Base-by-base conservation (phyloP, 2,329 filamentous ascomycete species). In the Keithomyces neogunnii region DNA sequence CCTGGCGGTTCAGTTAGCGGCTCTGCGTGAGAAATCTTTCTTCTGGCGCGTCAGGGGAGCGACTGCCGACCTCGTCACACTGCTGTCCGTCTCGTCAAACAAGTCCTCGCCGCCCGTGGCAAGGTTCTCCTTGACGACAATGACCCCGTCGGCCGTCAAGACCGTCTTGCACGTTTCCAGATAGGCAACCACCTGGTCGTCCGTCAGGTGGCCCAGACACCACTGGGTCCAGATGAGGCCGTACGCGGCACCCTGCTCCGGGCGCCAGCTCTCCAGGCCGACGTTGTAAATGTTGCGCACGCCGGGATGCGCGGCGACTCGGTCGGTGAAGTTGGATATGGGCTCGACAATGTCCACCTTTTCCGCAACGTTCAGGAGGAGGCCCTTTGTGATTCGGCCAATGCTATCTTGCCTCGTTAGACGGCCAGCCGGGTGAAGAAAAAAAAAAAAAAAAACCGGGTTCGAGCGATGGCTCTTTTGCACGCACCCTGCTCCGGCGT, bases 141-240 rank as follows among this genome's bases (percentile, higher is more conserved):
- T 67, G 5, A 70, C 8, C 0, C 62, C 64, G 7, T 19, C 30
- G n/a, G 58, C 60, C 1, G 52, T 52, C 3, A 73, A 48, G 0
- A 54, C 73, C 0, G 66, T 59, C 46, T 75, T 77, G 63, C 88
- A 88, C 30, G 80, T 74, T 51, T 70, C 59, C 13, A 96, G 68
- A 61, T 85, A 95, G 2, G 70, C 71, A 1, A 86, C 73, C 3
- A 96, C 64, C 64, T 95, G 82, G 6, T 68, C 69, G 63, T 96
- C 89, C 0, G 80, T 89, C 50, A 96, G 71, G 66, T 96, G 86
- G 29, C 88, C 86, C 6, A 92, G 68, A 66, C 90, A 96, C 90
- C 91, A 96, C 67, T 96, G 91, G 49, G 81, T 85, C 88, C 89
- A 96, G 54, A 96, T 82, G 45, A 96, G 66, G 63, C 91, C 86